Base-by-base conservation (phyloP, 441 rosid genomes). In the Adansonia madagascariensis region DNA sequence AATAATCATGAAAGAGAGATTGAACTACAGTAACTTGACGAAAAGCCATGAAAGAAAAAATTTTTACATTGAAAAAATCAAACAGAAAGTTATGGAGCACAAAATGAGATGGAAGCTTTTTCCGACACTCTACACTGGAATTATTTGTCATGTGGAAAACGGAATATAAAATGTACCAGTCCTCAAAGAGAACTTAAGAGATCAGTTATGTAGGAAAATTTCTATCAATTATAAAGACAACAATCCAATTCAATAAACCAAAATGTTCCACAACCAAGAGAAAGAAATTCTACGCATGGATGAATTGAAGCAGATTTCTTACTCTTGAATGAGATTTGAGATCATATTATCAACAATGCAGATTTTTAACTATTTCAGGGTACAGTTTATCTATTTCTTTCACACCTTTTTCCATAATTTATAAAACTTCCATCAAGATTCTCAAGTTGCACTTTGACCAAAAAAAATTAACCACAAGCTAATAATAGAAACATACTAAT, bases 1-100 rank as follows among this genome's bases (percentile, higher is more conserved):
- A 70, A 77, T 20, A 18, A 78, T 47, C 43, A 76, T 18, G 9
- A 72, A 44, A 44, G 49, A 47, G 8, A 39, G 61, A 56, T 17
- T 56, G 61, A 57, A 7, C 76, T 0, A 41, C 18, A 14, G 12
- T 50, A 9, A 46, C 62, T 15, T 44, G 12, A 55, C 62, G 49
- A 73, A 73, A 35, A 56, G 8, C 41, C 67, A 50, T 17, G 7
- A 12, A 52, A 27, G 7, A 0, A 65, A 55, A 22, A 43, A 8
- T 17, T 20, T 49, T 10, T 52, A 27, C 11, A 15, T 73, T 35
- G 22, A 12, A 31, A 49, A 49, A 66, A 3, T n/a, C 60, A 43
- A 20, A 17, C 6, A 9, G 84, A 77, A 69, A 44, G 52, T 1
- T 20, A 22, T 22, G 50, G 39, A 68, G 5, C 35, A 46, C 47